Percentiles rank a stretch among this genome's conserved stretches.
phyloP scores from a whole-genome alignment of 2,329 filamentous ascomycete species.

The Diplodia sapinea region DNA sequence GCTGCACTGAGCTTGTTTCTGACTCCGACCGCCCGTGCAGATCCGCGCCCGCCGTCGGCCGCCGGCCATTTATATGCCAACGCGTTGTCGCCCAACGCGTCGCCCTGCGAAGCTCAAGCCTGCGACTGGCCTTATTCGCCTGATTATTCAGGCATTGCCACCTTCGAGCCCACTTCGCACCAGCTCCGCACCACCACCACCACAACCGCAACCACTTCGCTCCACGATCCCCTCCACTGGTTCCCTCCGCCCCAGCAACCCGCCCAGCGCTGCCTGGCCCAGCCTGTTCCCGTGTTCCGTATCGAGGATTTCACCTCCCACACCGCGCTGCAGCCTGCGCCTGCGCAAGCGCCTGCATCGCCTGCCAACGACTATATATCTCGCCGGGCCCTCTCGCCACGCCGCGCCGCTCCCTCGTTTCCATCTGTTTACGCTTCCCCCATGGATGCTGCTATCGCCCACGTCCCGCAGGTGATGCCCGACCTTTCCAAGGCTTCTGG shows the following conservation, averaged over 20 bases:
- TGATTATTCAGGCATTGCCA: slow-evolving; percentile 29
- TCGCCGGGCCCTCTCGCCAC: slow-evolving; percentile 5
- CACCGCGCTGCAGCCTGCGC: slow-evolving; percentile 20
- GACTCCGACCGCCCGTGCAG: slow-evolving; percentile 18
- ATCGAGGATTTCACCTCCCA: slow-evolving; percentile 12
- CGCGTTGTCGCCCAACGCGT: slow-evolving; percentile 30
- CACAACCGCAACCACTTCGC: neutral
- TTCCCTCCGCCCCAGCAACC: neutral
- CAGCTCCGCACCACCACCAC: neutral
- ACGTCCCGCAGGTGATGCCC: slow-evolving; percentile 21
- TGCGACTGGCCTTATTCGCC: slow-evolving; percentile 20
- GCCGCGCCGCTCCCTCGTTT: neutral
- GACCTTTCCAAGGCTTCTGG: slow-evolving; percentile 24
- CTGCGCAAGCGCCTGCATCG: slow-evolving; percentile 1
- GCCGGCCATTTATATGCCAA: slow-evolving; percentile 29
- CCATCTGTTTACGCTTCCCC: neutral
- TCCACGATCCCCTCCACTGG: neutral
- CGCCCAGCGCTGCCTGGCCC: neutral
- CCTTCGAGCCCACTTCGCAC: slow-evolving; percentile 11
- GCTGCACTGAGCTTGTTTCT: slow-evolving; percentile 21
- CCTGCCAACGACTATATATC: slow-evolving; percentile 22
- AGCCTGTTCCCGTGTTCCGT: slow-evolving; percentile 4
- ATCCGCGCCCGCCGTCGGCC: slow-evolving; percentile 14
- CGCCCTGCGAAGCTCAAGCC: slow-evolving; percentile 20
- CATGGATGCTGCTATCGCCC: slow-evolving; percentile 17